Evolutionary conservation across 495 filamentous ascomycete species (phyloP), one percentile per base, ranked within the genome.

Genomic region (Tuber umbilicatum): DNA sequence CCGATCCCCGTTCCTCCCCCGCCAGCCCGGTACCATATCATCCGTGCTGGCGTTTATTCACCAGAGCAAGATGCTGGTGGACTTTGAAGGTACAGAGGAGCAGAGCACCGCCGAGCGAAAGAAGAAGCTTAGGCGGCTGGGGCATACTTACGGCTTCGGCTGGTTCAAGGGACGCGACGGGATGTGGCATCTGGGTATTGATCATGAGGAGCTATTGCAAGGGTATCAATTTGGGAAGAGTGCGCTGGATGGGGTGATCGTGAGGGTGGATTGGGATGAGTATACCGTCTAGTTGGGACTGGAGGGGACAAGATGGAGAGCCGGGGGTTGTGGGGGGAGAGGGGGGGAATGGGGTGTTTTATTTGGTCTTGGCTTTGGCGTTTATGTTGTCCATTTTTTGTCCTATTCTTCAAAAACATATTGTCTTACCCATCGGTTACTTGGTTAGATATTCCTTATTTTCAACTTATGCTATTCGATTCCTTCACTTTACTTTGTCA

Each of bases 41-140:
- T 88, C 87, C 55, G 87, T 93, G 45, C 85, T 93, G 69, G 91
- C 90, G 16, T 93, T 89, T 80, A 89, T 93, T 70, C 88, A 93
- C 79, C 90, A 91, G 80, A 87, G 85, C 79, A 91, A 90, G 84
- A 92, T 92, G 91, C 82, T 92, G 73, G 89, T 89, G 60, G 86
- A 89, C 74, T 93, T 93, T 78, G 88, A 90, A 1, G 88, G 87
- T 23, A 92, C 90, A 41, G 87, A 89, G 71, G 87, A 87, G 83
- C 83, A 89, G 75, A 85, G 84, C 55, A 88, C 87, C 42, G 82
- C 83, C 7, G 79, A 88, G 80, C 90, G 91, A 86, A 86, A 86
- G 70, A 73, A 82, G 42, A 83, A 85, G 75, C 84, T 93, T 40
- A 86, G 86, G 72, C 78, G 74, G 9, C 75, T 87, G 27, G 85